Conservation (phyloP, 805 yeast genomes). For the Metschnikowia picachoensis region DNA sequence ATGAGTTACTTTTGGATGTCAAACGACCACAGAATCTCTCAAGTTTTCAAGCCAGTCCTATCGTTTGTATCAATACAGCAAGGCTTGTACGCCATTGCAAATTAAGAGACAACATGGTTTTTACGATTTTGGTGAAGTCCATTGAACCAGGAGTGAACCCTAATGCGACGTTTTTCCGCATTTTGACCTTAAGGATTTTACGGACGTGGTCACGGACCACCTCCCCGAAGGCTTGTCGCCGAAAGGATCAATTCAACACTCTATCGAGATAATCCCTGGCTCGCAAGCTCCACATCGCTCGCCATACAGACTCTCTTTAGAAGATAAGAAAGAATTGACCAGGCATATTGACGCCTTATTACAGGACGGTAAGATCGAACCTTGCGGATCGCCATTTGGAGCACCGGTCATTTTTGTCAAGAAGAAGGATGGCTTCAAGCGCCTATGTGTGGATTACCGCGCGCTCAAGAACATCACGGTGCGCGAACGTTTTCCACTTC, state of each 20-base stretch:
- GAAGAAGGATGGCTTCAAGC: slow-evolving; percentile 6
- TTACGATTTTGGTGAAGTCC: too few relatives aligned
- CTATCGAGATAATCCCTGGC: slow-evolving; percentile 1
- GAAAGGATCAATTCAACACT: not conserved
- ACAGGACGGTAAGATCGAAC: slow-evolving; percentile 1
- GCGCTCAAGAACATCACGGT: slow-evolving; percentile 6
- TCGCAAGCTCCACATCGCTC: not conserved
- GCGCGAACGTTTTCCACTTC: slow-evolving; percentile 5
- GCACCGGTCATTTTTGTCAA: slow-evolving; percentile 8
- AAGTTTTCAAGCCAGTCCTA: too few relatives aligned
- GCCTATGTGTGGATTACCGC: slow-evolving; percentile 7
- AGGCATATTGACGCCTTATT: not conserved
- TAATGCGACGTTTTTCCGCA: too few relatives aligned
- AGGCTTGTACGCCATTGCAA: too few relatives aligned
- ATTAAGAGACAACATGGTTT: too few relatives aligned
- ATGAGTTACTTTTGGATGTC: not conserved
- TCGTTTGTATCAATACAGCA: too few relatives aligned
- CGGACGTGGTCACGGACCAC: not conserved
- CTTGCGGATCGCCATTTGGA: slow-evolving; percentile 4
- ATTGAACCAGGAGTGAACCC: not conserved
- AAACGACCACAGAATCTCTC: too few relatives aligned
- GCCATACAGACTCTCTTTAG: slow-evolving; percentile 1
- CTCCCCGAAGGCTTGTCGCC: not conserved
- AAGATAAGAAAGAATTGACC: slow-evolving; percentile 1
- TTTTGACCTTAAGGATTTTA: too few relatives aligned